Conservation (phyloP, 2,329 filamentous ascomycete species). For the Penicillium sp. region DNA sequence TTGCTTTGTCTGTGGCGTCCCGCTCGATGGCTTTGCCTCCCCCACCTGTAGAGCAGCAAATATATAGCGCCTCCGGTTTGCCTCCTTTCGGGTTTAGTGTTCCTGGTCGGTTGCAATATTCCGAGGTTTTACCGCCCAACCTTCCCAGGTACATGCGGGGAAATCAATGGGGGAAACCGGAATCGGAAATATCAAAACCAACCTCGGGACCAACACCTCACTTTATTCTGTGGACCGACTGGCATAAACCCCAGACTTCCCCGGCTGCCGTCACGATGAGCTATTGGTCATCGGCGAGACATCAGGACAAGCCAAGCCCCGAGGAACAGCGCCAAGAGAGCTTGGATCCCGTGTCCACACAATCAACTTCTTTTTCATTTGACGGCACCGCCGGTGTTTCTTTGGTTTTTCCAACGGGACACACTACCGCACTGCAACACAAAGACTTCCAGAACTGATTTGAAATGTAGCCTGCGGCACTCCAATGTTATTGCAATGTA, state of each 20-base stretch:
- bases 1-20: not conserved
- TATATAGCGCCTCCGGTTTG: not conserved
- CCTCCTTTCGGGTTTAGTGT: not conserved
- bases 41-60: not conserved
- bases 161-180: not conserved
- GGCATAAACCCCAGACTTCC: not conserved
- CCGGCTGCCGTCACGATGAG: not conserved
- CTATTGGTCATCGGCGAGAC: not conserved
- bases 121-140: too few relatives aligned
- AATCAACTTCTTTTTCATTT: not conserved
- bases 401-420: not conserved
- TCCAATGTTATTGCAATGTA: not conserved
- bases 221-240: not conserved
- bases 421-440: not conserved
- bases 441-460: not conserved
- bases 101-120: too few relatives aligned
- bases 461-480: not conserved
- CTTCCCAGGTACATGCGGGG: not conserved
- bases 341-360: conserved; percentile 1
- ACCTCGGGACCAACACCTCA: not conserved
- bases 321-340: conserved; percentile 1
- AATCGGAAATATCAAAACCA: not conserved
- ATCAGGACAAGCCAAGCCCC: not conserved
- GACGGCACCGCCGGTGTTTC: not conserved
- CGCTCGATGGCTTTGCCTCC: not conserved